Evolutionary conservation across 306 rosid genomes (phyloP), one percentile per base, ranked within the genome.

Genomic region (Bauhinia variegata): DNA sequence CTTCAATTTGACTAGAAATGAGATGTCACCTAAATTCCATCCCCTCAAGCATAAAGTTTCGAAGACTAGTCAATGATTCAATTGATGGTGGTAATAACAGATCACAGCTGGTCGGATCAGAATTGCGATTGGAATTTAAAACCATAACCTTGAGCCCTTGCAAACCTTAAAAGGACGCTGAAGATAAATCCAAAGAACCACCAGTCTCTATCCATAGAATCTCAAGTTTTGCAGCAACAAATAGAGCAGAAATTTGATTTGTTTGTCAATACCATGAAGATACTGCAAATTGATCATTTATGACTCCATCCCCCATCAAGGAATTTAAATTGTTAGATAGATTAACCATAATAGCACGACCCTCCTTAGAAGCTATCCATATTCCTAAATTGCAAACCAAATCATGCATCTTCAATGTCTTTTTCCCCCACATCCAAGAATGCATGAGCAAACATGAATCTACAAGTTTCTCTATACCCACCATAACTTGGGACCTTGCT

Each of bases 391-490:
- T 70, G 1, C 71, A 72, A 8, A 64, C 58, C 57, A 13, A 18
- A 50, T 73, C 78, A 15, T 73, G 78, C 78, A 73, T 64, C 58
- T 64, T 73, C 30, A 73, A 42, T 1, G 10, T 8, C n/a, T 36
- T 36, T 36, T 36, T 36, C 33, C 28, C 47, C 37, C 8, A 5
- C 14, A 11, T 12, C 7, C 19, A 37, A 23, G 52, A 18, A n/a
- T 18, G 19, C 51, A 42, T 60, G 13, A 60, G 13, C 6, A 60
- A 32, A 42, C 38, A 41, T 12, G 51, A 60, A 33, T 60, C 36
- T 13, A 60, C 7, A 41, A 60, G 66, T 42, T 60, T 42, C 18
- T 42, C 41, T 41, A 60, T 11, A 11, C 47, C 47, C 47, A 41
- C n/a, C 2, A 4, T 9, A 0, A 41, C n/a, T 11, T 11, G 47